Percentiles rank a stretch among this genome's conserved stretches.
Evolutionary conservation across 2,329 filamentous ascomycete species (phyloP).

Genomic region (Ophiocordyceps camponoti-floridani): DNA sequence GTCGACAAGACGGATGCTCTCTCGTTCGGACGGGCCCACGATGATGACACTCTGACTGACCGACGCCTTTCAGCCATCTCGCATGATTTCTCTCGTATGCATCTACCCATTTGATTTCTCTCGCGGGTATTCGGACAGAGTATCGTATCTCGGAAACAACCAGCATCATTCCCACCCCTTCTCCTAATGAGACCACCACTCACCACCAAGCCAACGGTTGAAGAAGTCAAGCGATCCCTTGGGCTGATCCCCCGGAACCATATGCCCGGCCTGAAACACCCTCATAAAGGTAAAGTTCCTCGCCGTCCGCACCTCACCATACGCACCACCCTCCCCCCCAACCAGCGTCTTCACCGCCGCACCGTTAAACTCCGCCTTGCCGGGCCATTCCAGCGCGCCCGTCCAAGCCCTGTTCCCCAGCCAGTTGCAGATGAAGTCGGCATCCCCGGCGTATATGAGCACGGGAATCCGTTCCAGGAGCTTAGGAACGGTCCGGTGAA

Average conservation of each 20-base stretch:
- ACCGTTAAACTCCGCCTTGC: not conserved
- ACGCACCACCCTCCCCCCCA: not conserved
- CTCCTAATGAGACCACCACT: not conserved
- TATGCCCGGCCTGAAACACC: not conserved
- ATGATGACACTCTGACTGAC: no score
- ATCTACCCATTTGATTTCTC: not conserved
- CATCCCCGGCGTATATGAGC: slow-evolving; percentile 82
- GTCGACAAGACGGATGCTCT: not conserved
- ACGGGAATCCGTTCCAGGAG: slow-evolving; percentile 58
- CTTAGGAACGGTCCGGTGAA: not conserved
- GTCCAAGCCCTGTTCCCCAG: slow-evolving; percentile 95
- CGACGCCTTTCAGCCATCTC: no score
- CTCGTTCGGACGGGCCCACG: no score
- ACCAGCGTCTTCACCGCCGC: not conserved
- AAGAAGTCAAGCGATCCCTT: not conserved
- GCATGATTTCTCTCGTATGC: no score
- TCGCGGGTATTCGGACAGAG: not conserved
- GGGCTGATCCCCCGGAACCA: not conserved
- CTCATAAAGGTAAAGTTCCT: not conserved
- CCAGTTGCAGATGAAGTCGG: slow-evolving; percentile 94
- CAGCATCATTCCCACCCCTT: not conserved
- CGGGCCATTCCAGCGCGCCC: slow-evolving; percentile 59
- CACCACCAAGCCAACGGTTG: not conserved
- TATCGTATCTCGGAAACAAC: no score
- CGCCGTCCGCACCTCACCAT: not conserved